Evolutionary conservation across 2,329 filamentous ascomycete species (phyloP).

Genomic region (Aspergillus nomiae): DNA sequence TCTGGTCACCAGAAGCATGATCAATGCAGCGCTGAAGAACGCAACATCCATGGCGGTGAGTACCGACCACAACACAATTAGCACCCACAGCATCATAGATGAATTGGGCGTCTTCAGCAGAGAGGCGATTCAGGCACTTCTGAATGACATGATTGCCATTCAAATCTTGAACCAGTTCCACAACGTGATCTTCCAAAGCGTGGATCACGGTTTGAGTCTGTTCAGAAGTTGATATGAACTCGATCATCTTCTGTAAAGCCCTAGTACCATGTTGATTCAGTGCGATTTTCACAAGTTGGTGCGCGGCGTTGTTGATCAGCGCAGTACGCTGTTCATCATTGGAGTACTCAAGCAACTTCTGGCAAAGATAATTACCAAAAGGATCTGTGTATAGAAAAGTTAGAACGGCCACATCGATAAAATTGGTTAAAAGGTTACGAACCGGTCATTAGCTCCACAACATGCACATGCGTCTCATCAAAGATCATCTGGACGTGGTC

Average conservation of each 20-base stretch:
- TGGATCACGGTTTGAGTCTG: constrained; percentile 88
- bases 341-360: constrained; percentile 95
- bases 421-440: constrained; percentile 19
- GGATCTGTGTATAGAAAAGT: constrained; percentile 61
- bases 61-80: constrained; percentile 87
- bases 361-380: constrained; percentile 98
- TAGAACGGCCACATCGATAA: constrained; percentile 20
- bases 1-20: constrained; percentile 88
- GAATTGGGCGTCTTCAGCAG: constrained; percentile 82
- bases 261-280: constrained; percentile 96
- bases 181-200: constrained; percentile 79
- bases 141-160: constrained; percentile 99
- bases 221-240: constrained; percentile 82
- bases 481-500: constrained; percentile 92
- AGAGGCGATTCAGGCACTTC: constrained; percentile 96
- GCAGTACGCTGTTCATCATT: constrained; percentile 93
- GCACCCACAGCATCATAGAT: constrained; percentile 93
- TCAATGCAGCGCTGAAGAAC: constrained; percentile 98
- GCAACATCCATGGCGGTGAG: constrained; percentile 96
- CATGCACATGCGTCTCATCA: constrained; percentile 87
- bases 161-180: constrained; percentile 92
- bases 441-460: constrained; percentile 94
- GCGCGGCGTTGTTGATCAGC: constrained; percentile 85
- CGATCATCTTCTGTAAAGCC: constrained; percentile 99
- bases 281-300: constrained; percentile 87